Evolutionary conservation across 257 asterid genomes (phyloP), one percentile per base, ranked within the genome.

Genomic region (Plectranthus barbatus): DNA sequence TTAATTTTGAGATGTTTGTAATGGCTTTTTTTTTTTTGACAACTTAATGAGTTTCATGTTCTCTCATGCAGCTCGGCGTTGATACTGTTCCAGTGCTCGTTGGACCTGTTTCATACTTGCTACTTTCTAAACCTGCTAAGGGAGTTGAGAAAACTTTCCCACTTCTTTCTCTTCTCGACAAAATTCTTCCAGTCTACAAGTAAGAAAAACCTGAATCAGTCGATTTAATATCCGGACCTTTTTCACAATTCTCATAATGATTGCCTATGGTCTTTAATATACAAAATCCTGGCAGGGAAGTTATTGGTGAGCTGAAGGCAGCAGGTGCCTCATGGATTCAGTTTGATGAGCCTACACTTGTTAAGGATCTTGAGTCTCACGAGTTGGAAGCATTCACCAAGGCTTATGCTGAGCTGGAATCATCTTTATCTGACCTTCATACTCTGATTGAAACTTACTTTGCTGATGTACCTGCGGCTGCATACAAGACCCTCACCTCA

Each of bases 321-420:
- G 95, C 88, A 66, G 97, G 96, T 73, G 96, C 97, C 51, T 85
- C 95, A 17, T 78, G 82, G 84, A 85, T 90, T 78, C 97, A 90
- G 81, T 84, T 90, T 70, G 97, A 90, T 71, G 97, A 90, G 81
- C 95, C 97, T 48, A 82, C 87, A 56, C 81, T 90, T 18, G 97
- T 90, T 56, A 33, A 73, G 88, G 96, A 90, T 72, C 95, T 87
- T 44, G 91, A 83, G 65, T 60, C 96, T 72, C 86, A 85, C 76
- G 84, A 87, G 72, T 71, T 90, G 85, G 93, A 85, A 63, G 91
- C 88, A 75, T 90, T 85, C 80, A 81, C 91, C 36, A 81, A 76
- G 77, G 97, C 97, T 9, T 90, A 90, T 72, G 70, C 88, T 69
- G 88, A 72, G 20, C 77, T 90, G 73, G 85, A 85, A 70, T 80